Percentiles rank a stretch among this genome's conserved stretches.
Conservation (phyloP, 495 filamentous ascomycete species). For the Penicillium odoratum region DNA sequence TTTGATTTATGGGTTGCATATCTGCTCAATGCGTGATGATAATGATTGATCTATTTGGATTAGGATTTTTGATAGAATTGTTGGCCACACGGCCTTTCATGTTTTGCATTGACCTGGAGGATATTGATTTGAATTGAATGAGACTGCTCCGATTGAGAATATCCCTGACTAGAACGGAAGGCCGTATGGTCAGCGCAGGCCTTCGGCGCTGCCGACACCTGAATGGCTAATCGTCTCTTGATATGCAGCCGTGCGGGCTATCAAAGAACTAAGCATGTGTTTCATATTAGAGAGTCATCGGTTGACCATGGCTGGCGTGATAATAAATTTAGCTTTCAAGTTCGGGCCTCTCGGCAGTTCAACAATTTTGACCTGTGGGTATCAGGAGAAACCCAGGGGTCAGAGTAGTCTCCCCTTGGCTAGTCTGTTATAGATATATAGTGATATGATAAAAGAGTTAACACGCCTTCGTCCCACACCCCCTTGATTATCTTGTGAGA, state of each 20-base stretch:
- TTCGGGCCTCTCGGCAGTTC: background rate
- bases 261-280: background rate
- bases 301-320: background rate
- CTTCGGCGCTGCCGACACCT: background rate
- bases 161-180: too few relatives aligned
- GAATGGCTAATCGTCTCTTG: too few relatives aligned
- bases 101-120: background rate
- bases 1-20: slow-evolving; percentile 43
- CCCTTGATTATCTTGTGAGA: background rate
- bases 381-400: background rate
- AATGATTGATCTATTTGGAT: background rate
- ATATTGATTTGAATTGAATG: background rate
- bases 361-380: background rate
- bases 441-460: background rate
- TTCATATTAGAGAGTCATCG: background rate
- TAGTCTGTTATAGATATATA: background rate
- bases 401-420: background rate
- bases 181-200: background rate
- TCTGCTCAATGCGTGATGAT: background rate
- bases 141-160: background rate
- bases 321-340: background rate
- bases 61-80: background rate
- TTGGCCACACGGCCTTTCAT: background rate
- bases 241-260: too few relatives aligned
- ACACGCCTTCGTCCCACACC: too few relatives aligned